phyloP scores from a whole-genome alignment of 1,284 basidiomycete species.

The Cerrena zonata region DNA sequence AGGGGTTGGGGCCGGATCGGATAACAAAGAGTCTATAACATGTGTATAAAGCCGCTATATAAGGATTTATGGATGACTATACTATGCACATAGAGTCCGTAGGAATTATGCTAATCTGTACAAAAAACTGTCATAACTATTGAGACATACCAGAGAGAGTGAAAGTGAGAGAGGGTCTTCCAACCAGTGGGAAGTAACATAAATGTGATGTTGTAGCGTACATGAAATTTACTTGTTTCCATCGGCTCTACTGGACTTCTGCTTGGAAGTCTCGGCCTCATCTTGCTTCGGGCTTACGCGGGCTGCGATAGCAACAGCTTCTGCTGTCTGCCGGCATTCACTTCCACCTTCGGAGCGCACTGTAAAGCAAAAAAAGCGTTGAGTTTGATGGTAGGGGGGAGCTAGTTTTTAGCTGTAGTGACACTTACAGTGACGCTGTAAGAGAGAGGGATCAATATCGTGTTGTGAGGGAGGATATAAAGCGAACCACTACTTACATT shows the following conservation, averaged over 20 bases:
- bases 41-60: neutral
- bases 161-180: neutral
- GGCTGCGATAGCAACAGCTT: constrained; percentile 24
- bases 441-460: too few relatives aligned
- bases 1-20: too few relatives aligned
- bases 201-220: neutral
- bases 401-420: too few relatives aligned
- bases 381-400: too few relatives aligned
- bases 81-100: constrained; percentile 2
- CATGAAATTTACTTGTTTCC: neutral
- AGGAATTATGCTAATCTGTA: neutral
- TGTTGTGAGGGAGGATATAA: too few relatives aligned
- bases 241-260: constrained; percentile 9
- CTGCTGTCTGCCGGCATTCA: constrained; percentile 49
- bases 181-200: neutral
- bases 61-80: neutral
- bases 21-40: too few relatives aligned
- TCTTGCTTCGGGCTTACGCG: constrained; percentile 23
- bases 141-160: neutral
- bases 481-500: constrained; percentile 82
- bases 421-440: constrained; percentile 32
- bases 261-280: constrained; percentile 24
- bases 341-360: constrained; percentile 78
- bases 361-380: constrained; percentile 26
- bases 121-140: neutral